These are phyloP conservation scores for Exophiala sp. DNA, from an alignment of 2,329 filamentous ascomycete genomes.

Conservation along the genomic window DNA sequence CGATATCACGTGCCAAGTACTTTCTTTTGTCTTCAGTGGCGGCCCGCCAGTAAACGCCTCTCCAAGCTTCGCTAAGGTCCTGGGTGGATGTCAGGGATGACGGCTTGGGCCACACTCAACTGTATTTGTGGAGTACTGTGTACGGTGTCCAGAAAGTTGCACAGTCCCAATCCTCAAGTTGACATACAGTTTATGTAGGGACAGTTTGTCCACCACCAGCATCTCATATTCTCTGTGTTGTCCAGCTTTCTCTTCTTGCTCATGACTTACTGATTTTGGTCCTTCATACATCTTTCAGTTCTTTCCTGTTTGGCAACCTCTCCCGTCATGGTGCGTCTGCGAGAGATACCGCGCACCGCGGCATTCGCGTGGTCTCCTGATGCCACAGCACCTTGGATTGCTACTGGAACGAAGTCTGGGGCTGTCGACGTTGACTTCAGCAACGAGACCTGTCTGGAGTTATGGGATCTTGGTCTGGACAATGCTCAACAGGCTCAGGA, in stretches of 20 bases:
- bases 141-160: constrained; percentile 16
- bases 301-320: constrained; percentile 22
- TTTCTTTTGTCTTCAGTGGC: too few relatives aligned
- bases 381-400: constrained; percentile 72
- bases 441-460: constrained; percentile 90
- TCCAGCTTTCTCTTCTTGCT: constrained; percentile 6
- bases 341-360: constrained; percentile 94
- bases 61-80: not conserved
- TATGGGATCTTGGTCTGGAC: constrained; percentile 90
- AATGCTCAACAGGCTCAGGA: constrained; percentile 71
- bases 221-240: not conserved
- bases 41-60: too few relatives aligned
- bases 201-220: constrained; percentile 9
- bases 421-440: constrained; percentile 97
- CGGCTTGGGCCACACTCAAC: constrained; percentile 11
- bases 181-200: constrained; percentile 6
- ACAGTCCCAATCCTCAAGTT: constrained; percentile 20
- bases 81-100: constrained; percentile 14
- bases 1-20: constrained; percentile 1
- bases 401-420: constrained; percentile 89
- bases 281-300: constrained; percentile 15
- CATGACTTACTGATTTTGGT: constrained; percentile 12
- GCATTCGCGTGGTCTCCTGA: constrained; percentile 95
- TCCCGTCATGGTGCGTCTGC: constrained; percentile 80
- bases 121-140: constrained; percentile 4